Evolutionary conservation across 805 yeast species (phyloP).

Genomic region (Alloascoidea hylecoeti): DNA sequence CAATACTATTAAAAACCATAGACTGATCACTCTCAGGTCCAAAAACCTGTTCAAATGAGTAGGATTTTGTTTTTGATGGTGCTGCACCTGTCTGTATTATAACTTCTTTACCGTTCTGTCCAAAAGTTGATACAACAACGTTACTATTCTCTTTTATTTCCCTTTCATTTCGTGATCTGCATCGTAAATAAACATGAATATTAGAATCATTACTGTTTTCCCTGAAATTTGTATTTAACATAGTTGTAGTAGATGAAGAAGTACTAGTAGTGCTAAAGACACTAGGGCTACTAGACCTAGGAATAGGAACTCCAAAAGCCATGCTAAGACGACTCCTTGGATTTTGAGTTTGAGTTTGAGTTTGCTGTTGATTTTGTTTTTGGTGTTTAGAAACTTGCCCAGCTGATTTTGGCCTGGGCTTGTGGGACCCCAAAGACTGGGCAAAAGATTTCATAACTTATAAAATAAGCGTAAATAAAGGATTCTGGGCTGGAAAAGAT

Average conservation of each 20-base stretch:
- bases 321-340: too few relatives aligned
- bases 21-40: conserved; percentile 73
- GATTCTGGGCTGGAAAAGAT: too few relatives aligned
- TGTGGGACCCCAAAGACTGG: too few relatives aligned
- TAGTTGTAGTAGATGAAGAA: conserved; percentile 7
- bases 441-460: too few relatives aligned
- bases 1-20: conserved; percentile 50
- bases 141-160: conserved; percentile 45
- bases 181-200: conserved; percentile 49
- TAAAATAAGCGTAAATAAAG: too few relatives aligned
- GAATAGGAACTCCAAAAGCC: too few relatives aligned
- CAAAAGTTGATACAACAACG: conserved; percentile 41
- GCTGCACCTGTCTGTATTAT: conserved; percentile 15
- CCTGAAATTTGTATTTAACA: too few relatives aligned
- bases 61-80: conserved; percentile 29
- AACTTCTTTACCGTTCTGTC: conserved; percentile 31
- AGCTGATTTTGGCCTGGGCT: too few relatives aligned
- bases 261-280: conserved; percentile 8
- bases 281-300: conserved; percentile 9
- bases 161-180: conserved; percentile 44
- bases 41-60: conserved; percentile 66
- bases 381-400: too few relatives aligned
- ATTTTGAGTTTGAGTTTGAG: too few relatives aligned
- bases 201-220: too few relatives aligned
- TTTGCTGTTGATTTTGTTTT: too few relatives aligned